These are phyloP conservation scores for Starmerella bacillaris DNA, from an alignment of 805 yeast genomes.

Conservation along the genomic window DNA sequence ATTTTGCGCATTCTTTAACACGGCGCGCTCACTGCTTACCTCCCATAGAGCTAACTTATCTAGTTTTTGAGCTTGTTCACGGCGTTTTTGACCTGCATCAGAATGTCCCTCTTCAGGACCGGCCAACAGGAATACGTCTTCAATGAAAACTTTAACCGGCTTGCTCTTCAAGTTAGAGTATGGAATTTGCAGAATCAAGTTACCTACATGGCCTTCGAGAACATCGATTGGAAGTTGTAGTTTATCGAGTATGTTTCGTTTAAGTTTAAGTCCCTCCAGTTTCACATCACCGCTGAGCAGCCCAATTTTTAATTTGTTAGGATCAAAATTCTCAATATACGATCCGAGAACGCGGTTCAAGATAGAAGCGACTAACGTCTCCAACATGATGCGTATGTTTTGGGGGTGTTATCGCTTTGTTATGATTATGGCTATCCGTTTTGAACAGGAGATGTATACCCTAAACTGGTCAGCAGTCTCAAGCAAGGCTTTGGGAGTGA, in stretches of 20 bases:
- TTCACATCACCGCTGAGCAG: constrained; percentile 97
- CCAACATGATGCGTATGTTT: constrained; percentile 22
- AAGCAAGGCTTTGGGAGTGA: too few relatives aligned
- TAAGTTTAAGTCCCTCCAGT: constrained; percentile 54
- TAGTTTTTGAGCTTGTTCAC: constrained; percentile 48
- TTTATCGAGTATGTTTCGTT: constrained; percentile 76
- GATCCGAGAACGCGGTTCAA: constrained; percentile 26
- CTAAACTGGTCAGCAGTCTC: too few relatives aligned
- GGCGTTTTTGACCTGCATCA: constrained; percentile 40
- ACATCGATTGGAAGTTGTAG: constrained; percentile 76
- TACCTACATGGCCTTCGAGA: constrained; percentile 76
- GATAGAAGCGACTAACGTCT: constrained; percentile 28
- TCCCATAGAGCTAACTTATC: constrained; percentile 51
- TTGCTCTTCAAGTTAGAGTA: constrained; percentile 88
- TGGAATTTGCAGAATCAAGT: constrained; percentile 77
- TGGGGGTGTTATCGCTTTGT: neutral
- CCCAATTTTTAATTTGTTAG: constrained; percentile 85
- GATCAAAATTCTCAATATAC: constrained; percentile 88
- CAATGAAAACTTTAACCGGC: constrained; percentile 75
- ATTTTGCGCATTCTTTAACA: constrained; percentile 15
- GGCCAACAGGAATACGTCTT: constrained; percentile 72
- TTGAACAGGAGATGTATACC: too few relatives aligned
- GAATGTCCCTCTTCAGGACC: constrained; percentile 51
- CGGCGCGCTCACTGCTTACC: constrained; percentile 18
- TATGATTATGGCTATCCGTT: too few relatives aligned